Conservation (phyloP, 2,329 filamentous ascomycete genomes). For the Colletotrichum sp. region DNA sequence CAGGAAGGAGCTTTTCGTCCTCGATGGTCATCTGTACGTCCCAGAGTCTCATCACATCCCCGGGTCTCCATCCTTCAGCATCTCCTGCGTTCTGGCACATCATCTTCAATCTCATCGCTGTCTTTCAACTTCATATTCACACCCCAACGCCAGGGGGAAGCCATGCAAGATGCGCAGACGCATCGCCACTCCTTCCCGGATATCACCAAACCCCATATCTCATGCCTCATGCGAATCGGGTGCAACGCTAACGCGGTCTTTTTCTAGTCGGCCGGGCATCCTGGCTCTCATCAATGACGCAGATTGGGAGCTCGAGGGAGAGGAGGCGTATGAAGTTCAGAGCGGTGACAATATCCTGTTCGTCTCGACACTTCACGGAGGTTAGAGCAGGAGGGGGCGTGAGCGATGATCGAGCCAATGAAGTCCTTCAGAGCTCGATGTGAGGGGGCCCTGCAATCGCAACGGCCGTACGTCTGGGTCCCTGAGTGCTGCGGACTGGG, state of each 20-base stretch:
- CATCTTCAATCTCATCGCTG: neutral
- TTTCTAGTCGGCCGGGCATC: constrained; percentile 84
- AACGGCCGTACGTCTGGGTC: constrained; percentile 17
- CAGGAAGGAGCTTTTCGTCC: constrained; percentile 86
- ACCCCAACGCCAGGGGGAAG: neutral
- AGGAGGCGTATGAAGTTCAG: constrained; percentile 87
- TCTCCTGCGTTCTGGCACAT: neutral
- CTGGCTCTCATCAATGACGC: constrained; percentile 96
- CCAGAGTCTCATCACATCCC: constrained; percentile 15
- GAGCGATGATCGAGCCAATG: constrained; percentile 5
- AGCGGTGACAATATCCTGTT: constrained; percentile 88
- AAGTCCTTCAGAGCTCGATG: neutral
- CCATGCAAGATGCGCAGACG: neutral
- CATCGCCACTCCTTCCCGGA: constrained; percentile 1
- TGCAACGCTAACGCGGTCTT: constrained; percentile 18
- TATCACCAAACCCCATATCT: neutral
- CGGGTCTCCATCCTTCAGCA: constrained; percentile 10
- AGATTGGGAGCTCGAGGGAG: constrained; percentile 97
- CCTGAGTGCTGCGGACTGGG: neutral
- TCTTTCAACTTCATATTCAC: constrained; percentile 17
- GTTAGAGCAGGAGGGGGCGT: constrained; percentile 52
- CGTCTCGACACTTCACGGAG: constrained; percentile 94
- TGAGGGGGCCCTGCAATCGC: constrained; percentile 3
- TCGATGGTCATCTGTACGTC: constrained; percentile 86
- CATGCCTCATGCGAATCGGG: neutral